Evolutionary conservation across 2,329 filamentous ascomycete genomes (phyloP).

Genomic region (Botryosphaeria agaves): DNA sequence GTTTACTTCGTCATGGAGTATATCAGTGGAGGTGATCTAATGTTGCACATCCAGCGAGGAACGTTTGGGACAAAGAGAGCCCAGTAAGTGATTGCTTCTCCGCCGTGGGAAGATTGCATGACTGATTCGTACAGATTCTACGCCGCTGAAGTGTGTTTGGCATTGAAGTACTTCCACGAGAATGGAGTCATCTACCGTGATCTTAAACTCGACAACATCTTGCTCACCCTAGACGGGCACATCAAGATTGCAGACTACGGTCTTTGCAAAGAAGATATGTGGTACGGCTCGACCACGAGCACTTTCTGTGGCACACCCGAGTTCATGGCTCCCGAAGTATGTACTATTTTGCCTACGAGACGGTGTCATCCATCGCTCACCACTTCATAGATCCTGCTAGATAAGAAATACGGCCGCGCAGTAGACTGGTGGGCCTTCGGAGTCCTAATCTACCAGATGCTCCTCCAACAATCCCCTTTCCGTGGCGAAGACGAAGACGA

Average conservation of each 20-base stretch:
- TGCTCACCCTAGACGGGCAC: constrained; percentile 86
- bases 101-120: constrained; percentile 5
- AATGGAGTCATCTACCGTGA: constrained; percentile 95
- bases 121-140: constrained; percentile 52
- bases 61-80: constrained; percentile 92
- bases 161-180: constrained; percentile 97
- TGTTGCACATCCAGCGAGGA: constrained; percentile 95
- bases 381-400: constrained; percentile 71
- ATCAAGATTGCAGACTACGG: constrained; percentile 99
- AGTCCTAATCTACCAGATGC: constrained; percentile 98
- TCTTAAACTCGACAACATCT: constrained; percentile 71
- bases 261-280: constrained; percentile 99
- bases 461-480: constrained; percentile 96
- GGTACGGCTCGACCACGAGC: constrained; percentile 91
- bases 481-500: constrained; percentile 97
- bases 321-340: constrained; percentile 95
- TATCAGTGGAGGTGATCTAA: constrained; percentile 92
- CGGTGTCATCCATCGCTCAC: too few relatives aligned
- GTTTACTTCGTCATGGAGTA: constrained; percentile 99
- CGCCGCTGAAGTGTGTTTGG: constrained; percentile 89
- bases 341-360: too few relatives aligned
- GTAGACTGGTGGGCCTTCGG: constrained; percentile 99
- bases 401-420: constrained; percentile 94
- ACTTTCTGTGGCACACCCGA: constrained; percentile 99
- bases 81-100: constrained; percentile 46